Conservation (phyloP, 176 grass and related monocot species). For the Cocos nucifera region DNA sequence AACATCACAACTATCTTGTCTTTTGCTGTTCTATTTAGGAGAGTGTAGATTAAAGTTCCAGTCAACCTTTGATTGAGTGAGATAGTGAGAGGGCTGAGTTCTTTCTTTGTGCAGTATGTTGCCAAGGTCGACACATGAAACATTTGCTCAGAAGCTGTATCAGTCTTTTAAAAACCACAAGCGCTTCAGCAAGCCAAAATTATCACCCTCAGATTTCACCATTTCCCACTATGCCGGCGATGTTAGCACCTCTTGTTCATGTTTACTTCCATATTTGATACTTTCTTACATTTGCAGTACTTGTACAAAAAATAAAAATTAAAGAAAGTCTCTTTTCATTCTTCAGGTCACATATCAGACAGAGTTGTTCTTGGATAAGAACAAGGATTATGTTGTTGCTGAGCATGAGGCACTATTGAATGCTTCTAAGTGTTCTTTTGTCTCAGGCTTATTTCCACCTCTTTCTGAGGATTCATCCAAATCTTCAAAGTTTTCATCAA, state of each 20-base stretch:
- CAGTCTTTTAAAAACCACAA: constrained; percentile 89
- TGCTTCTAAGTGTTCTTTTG: constrained; percentile 78
- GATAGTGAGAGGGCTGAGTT: too few relatives aligned
- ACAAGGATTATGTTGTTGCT: constrained; percentile 99
- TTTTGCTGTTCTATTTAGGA: too few relatives aligned
- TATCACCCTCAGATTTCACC: constrained; percentile 87
- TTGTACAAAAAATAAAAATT: too few relatives aligned
- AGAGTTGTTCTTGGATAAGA: constrained; percentile 89
- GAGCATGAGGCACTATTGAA: constrained; percentile 81
- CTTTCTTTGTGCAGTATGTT: constrained; percentile 50
- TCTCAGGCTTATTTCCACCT: constrained; percentile 68
- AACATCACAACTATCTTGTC: too few relatives aligned
- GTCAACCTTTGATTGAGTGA: too few relatives aligned
- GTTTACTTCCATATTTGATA: constrained; percentile 8
- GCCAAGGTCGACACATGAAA: constrained; percentile 91
- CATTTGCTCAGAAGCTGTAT: constrained; percentile 95
- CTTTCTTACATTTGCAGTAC: background rate
- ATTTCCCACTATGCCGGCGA: constrained; percentile 95
- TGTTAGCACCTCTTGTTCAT: constrained; percentile 38
- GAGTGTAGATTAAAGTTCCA: too few relatives aligned
- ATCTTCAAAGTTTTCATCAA: constrained; percentile 99
- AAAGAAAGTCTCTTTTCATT: background rate
- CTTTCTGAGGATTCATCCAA: constrained; percentile 72
- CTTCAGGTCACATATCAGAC: constrained; percentile 95
- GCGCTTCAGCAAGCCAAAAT: constrained; percentile 85